Evolutionary conservation across 257 asterid genomes (phyloP).

Genomic region (Solanum arcanum): DNA sequence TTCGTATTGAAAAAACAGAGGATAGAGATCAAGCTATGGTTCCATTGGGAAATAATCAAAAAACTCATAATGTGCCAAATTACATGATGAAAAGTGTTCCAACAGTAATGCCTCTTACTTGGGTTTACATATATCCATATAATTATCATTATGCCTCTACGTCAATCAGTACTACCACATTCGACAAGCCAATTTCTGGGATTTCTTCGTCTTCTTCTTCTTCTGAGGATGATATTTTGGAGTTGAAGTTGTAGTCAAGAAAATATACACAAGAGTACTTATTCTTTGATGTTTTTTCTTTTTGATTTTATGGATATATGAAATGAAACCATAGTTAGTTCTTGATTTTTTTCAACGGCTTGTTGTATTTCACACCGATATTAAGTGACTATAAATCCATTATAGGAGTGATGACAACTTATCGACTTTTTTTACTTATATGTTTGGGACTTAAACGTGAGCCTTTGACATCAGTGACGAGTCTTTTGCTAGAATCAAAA

Average conservation of each 20-base stretch:
- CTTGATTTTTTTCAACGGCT: neutral
- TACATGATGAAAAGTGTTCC: neutral
- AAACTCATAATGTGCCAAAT: neutral
- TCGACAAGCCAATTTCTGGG: neutral
- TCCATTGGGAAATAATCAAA: neutral
- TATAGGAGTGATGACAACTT: too few relatives aligned
- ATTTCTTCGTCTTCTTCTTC: neutral
- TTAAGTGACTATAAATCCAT: too few relatives aligned
- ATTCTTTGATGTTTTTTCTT: neutral
- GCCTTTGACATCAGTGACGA: too few relatives aligned
- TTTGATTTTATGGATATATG: neutral
- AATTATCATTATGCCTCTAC: neutral
- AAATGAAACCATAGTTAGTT: neutral
- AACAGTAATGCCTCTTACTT: neutral
- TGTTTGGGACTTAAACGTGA: too few relatives aligned
- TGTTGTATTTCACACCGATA: neutral
- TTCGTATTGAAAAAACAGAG: neutral
- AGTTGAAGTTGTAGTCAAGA: neutral
- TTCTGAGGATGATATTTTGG: neutral
- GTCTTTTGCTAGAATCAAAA: too few relatives aligned
- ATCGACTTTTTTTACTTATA: too few relatives aligned
- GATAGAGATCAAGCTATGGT: neutral
- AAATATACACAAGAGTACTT: neutral
- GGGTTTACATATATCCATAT: neutral
- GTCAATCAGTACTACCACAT: neutral